Evolutionary conservation across 768 basidiomycete genomes (phyloP), one percentile per base, ranked within the genome.

Genomic region (Macrocybe gigantea): DNA sequence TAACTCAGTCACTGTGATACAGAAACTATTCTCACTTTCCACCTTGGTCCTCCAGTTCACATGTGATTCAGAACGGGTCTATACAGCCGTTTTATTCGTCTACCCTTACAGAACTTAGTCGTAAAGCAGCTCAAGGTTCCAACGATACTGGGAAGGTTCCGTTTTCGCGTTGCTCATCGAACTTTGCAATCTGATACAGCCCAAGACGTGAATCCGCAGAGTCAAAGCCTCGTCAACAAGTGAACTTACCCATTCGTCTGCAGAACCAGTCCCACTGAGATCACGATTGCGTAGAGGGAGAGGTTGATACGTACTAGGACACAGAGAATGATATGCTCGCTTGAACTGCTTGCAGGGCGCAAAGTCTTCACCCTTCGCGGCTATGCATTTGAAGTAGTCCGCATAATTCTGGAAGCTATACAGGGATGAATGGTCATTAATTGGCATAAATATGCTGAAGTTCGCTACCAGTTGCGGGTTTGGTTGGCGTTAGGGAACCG

Each of bases 331-430:
- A 77, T 93, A 99, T 30, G 90, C 90, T 66, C 83, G 81, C 74
- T 88, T 89, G 83, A 99, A 99, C 69, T 96, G 94, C 74, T 93
- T 93, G 85, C 96, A 98, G 1, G 96, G 93, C n/a, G 85, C 83
- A 65, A 84, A 98, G 50, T 97, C 96, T 57, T 99, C 96, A 56
- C 96, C 96, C 73, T 96, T 98, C 58, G 94, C 94, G 58, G 88
- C 69, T 58, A 97, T 71, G 68, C 96, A 99, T 69, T 95, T 95
- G 83, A 94, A 93, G 78, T 96, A 97, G 71, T 99, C 96, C 52
- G 88, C 87, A 68, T 94, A 98, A 75, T 95, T 93, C 73, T 95
- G 92, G 80, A 82, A 88, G 71, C 88, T 90, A 56, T 38, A 30
- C n/a, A 37, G 38, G 15, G 7, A 40, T 36, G 33, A 56, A 50